A percentile compares a stretch with the other conserved stretches of the same genome.
Evolutionary conservation across 371 early-diverging fungal genomes (phyloP).

Genomic region (Lichtheimia corymbifera): DNA sequence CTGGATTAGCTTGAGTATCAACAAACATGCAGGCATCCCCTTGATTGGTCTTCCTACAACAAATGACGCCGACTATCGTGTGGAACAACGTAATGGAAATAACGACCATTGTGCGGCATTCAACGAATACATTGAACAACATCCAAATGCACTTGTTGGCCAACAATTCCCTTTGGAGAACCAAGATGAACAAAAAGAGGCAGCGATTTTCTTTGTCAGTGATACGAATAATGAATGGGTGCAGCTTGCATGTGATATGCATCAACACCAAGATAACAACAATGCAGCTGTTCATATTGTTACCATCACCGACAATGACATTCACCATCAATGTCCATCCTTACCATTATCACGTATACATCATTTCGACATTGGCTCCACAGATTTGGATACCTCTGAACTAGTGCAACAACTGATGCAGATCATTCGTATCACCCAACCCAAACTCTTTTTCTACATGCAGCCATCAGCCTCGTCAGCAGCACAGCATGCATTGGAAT

Average conservation of each 20-base stretch:
- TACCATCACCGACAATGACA: neutral
- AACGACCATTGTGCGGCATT: too few species aligned
- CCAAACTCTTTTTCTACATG: too few species aligned
- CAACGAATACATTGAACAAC: too few species aligned
- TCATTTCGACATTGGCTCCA: neutral
- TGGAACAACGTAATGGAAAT: too few species aligned
- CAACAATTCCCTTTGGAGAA: neutral
- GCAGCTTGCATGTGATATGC: slow-evolving; percentile 11
- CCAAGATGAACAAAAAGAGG: neutral
- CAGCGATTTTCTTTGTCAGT: too few species aligned
- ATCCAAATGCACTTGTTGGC: too few species aligned
- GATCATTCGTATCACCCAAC: neutral
- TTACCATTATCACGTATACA: slow-evolving; percentile 5
- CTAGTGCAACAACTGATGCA: neutral
- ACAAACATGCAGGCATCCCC: neutral
- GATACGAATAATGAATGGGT: neutral
- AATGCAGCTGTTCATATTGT: slow-evolving; percentile 5
- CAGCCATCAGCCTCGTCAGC: too few species aligned
- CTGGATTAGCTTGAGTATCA: slow-evolving; percentile 9
- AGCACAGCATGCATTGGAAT: too few species aligned
- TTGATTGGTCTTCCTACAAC: slow-evolving; percentile 3
- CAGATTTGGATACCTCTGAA: neutral
- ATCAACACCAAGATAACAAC: neutral
- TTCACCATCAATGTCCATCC: slow-evolving; percentile 1
- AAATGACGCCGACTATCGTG: neutral